Evolutionary conservation across 345 rosid species (phyloP), one percentile per base, ranked within the genome.

Genomic region (Gossypium turneri): DNA sequence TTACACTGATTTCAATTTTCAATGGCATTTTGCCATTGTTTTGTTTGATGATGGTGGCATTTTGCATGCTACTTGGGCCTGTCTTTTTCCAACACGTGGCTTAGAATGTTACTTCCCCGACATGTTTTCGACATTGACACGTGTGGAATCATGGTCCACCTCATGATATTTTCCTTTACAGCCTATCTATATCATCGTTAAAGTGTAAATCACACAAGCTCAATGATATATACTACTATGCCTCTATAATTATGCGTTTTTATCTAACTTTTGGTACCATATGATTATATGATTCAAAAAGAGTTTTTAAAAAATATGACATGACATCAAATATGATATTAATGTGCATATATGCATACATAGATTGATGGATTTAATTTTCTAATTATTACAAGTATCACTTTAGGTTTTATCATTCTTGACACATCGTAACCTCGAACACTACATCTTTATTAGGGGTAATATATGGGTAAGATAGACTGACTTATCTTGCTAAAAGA

Each of bases 121-220:
- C 88, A 83, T 76, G 80, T 45, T 68, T 34, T 50, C 67, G 73
- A 82, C 82, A 76, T 55, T 1, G 16, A 70, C 83, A 76, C 84
- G 79, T 76, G 77, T 74, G 59, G 77, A 45, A 72, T 73, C 70
- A 57, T 68, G 78, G n/a, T 48, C 61, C 12, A 15, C 51, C 47
- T 56, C 58, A 65, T 76, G 17, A 79, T 72, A 67, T 48, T 65
- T n/a, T 51, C 13, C 75, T 70, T 70, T 76, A 73, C 75, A 77
- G 71, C 62, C 61, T 62, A n/a, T 74, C 64, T 16, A 24, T 53
- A 13, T 70, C 70, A 29, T 15, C n/a, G 25, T 44, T 19, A 2
- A 3, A 45, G 50, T 17, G 34, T 17, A 9, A 0, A 34, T 34
- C 41, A 34, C 41, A 34, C 41, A 34, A 34, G 41, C 41, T 5